Evolutionary conservation across 2,329 filamentous ascomycete species (phyloP), one percentile per base, ranked within the genome.

Genomic region (Sarocladiaceae sp.): DNA sequence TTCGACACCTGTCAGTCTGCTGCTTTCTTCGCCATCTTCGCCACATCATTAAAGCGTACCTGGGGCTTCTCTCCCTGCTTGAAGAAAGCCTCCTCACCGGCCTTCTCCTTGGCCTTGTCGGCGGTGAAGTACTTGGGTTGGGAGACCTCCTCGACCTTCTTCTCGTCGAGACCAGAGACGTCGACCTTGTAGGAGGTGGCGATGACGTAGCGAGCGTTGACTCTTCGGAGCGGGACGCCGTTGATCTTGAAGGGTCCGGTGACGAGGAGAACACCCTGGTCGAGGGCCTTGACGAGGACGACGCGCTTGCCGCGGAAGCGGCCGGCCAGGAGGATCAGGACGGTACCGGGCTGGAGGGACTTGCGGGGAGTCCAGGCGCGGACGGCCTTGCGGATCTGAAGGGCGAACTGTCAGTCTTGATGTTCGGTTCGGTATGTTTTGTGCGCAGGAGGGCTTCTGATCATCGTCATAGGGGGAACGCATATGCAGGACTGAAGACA

Each of bases 181-280:
- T 91, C 84, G 65, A 95, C 79, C 73, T 84, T 87, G 68, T 83
- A 82, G 62, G 84, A 88, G 64, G 88, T 94, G 66, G 87, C 88
- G 69, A 94, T 94, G 67, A 94, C 88, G 74, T 93, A 94, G 73
- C 87, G 84, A 68, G 88, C 78, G 78, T 94, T 94, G 69, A 94
- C 87, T 70, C 87, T 83, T 75, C 93, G 85, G 66, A 98, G 85
- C 60, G 93, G 93, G 57, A 98, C 93, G 73, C 93, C 93, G 79
- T 98, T 98, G 78, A 98, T 85, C 85, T 97, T 98, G 87, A 97
- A 98, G 69, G 93, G 93, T 64, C 93, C 93, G 68, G 93, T 98
- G 64, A 98, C 89, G 70, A 98, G 88, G 71, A 98, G 89, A 58
- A 96, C 88, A 76, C 93, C 93, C 78, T 96, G 88, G 67, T 88